phyloP scores from a whole-genome alignment of 805 yeast genomes.

The Yarrowia sp. region DNA sequence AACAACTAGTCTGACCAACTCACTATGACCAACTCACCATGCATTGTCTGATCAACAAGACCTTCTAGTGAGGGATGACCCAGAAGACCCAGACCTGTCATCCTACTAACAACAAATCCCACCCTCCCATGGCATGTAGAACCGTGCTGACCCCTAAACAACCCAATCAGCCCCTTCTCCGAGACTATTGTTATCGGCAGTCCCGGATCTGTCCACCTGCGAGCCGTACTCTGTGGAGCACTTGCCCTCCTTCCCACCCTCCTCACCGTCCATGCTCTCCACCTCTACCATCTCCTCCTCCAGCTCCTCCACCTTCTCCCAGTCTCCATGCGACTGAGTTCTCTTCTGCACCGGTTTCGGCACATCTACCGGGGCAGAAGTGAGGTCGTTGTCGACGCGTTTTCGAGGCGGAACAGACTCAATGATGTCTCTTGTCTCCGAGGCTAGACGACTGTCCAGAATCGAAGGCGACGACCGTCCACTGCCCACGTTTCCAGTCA shows the following conservation, averaged over 20 bases:
- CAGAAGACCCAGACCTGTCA: too few relatives aligned
- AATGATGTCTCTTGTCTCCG: conserved; percentile 3
- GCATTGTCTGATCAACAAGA: too few relatives aligned
- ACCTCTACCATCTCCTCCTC: conserved; percentile 2
- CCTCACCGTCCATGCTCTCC: neutral
- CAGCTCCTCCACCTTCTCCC: conserved; percentile 8
- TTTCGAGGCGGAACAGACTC: neutral
- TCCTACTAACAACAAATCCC: too few relatives aligned
- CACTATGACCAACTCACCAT: too few relatives aligned
- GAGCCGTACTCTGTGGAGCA: neutral
- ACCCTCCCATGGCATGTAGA: too few relatives aligned
- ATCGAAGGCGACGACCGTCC: conserved; percentile 7
- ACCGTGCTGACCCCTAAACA: too few relatives aligned
- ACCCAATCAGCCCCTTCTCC: neutral
- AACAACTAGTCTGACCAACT: too few relatives aligned
- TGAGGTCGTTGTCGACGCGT: neutral
- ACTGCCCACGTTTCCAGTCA: neutral
- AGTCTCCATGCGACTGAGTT: neutral
- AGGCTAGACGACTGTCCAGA: neutral
- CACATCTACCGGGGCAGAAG: neutral
- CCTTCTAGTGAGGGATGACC: too few relatives aligned
- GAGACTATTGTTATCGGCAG: neutral
- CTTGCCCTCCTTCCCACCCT: neutral
- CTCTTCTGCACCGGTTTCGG: neutral
- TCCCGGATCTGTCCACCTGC: neutral